Evolutionary conservation across 2,329 filamentous ascomycete genomes (phyloP), one percentile per base, ranked within the genome.

Genomic region (Penicillium sp.): DNA sequence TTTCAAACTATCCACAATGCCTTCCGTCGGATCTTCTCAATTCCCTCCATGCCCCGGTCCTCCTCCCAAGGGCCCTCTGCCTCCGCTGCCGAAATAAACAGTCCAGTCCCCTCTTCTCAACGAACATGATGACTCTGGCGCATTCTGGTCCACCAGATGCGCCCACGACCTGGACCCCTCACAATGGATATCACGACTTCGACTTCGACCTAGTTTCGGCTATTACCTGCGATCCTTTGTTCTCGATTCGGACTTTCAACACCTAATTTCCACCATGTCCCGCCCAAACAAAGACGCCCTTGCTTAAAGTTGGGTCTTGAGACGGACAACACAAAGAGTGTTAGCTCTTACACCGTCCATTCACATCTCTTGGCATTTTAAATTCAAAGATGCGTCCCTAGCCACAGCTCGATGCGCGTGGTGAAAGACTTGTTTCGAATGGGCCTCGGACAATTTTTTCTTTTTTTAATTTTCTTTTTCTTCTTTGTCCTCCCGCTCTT

Each of bases 21-120:
- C 66, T 67, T 68, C 66, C 51, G 50, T 66, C 59, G 63, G 61
- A 48, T 51, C 57, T 39, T 64, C 65, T 61, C 64, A 67, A 45
- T 68, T 69, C 55, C 66, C 66, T 63, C 66, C 66, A 47, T 69
- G 66, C 61, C 66, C 66, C 5, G 66, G 66, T 34, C 66, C 66
- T 57, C 66, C 66, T 46, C 66, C 66, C 45, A 67, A 66, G 64
- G 66, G 66, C 45, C 66, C 66, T 62, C 61, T 69, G 26, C 66
- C 66, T 58, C 66, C 66, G 48, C 60, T 69, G 53, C 66, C 66
- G 32, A 69, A 69, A 61, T 69, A 68, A 64, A 58, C 42, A 34
- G 51, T 43, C 47, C 49, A 28, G 34, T 45, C 42, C 15, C 43
- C 49, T 53, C 45, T 53, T 53, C 56, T 56, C 57, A 58, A 66